Evolutionary conservation across 208 protist species (phyloP).

Genomic region (Wallacemonas sp.): DNA sequence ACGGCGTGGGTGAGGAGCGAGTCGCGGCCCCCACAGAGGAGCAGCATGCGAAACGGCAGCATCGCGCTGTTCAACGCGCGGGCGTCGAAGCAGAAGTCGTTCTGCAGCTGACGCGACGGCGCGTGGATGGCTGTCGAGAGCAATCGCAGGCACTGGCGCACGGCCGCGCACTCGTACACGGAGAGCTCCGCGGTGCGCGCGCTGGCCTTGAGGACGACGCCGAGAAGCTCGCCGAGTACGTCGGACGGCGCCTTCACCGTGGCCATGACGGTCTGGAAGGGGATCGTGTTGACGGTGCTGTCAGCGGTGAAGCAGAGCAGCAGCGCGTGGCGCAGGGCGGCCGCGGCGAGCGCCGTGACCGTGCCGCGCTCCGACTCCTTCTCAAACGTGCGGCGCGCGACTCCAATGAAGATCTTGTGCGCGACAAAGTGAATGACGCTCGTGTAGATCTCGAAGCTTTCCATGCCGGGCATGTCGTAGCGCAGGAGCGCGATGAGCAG

Average conservation of each 20-base stretch:
- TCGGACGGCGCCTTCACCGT: conserved; percentile 73
- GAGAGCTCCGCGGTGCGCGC: conserved; percentile 52
- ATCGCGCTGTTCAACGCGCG: conserved; percentile 61
- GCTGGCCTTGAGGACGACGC: conserved; percentile 48
- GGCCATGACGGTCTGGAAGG: conserved; percentile 73
- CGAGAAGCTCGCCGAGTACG: conserved; percentile 70
- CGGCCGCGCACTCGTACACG: conserved; percentile 63
- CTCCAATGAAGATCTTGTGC: conserved; percentile 74
- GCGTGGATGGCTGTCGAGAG: conserved; percentile 62
- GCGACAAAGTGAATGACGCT: conserved; percentile 75
- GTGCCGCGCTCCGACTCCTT: conserved; percentile 61
- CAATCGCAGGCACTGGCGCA: conserved; percentile 71
- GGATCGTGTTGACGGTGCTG: conserved; percentile 30
- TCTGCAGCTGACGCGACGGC: conserved; percentile 49
- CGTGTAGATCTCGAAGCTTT: conserved; percentile 50
- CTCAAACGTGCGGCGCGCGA: conserved; percentile 57
- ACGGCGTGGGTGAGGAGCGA: conserved; percentile 53
- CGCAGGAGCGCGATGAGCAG: conserved; percentile 74
- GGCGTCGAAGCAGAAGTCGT: conserved; percentile 75
- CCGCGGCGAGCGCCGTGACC: conserved; percentile 69
- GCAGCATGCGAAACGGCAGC: conserved; percentile 55
- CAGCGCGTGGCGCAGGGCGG: conserved; percentile 64
- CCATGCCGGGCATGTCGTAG: conserved; percentile 46
- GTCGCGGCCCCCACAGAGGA: conserved; percentile 31
- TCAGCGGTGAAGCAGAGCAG: conserved; percentile 43